These are phyloP conservation scores for Cryphonectria carpinicola DNA, from an alignment of 2,329 filamentous ascomycete genomes.

Conservation along the genomic window DNA sequence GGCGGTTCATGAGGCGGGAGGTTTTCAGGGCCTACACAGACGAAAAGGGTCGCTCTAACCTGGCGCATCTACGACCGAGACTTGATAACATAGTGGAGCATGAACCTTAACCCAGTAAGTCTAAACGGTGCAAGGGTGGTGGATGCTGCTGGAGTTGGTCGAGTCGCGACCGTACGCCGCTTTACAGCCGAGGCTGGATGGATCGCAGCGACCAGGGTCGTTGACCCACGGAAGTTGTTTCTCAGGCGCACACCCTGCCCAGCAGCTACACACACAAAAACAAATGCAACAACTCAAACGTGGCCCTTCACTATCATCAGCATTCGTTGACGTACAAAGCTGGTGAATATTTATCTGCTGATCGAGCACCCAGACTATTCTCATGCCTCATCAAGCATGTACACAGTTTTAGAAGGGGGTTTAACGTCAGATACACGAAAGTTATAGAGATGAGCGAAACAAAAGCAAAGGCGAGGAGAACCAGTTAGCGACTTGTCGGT, in stretches of 20 bases:
- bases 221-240: background rate
- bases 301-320: background rate
- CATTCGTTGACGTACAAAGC: background rate
- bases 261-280: background rate
- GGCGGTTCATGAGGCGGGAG: slow-evolving; percentile 71
- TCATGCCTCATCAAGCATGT: background rate
- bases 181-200: background rate
- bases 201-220: background rate
- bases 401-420: background rate
- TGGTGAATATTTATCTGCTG: background rate
- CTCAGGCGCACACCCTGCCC: background rate
- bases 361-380: background rate
- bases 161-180: background rate
- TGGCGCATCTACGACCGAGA: slow-evolving; percentile 45
- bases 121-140: background rate
- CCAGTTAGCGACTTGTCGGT: background rate
- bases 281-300: background rate
- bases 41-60: slow-evolving; percentile 45
- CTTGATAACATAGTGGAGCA: slow-evolving; percentile 46
- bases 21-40: slow-evolving; percentile 54
- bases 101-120: slow-evolving; percentile 38
- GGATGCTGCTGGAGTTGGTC: background rate
- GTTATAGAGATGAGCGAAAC: background rate
- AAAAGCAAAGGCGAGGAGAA: background rate
- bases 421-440: background rate